Base-by-base conservation (phyloP, 2,329 filamentous ascomycete species). In the Berkeleyomyces basicola region DNA sequence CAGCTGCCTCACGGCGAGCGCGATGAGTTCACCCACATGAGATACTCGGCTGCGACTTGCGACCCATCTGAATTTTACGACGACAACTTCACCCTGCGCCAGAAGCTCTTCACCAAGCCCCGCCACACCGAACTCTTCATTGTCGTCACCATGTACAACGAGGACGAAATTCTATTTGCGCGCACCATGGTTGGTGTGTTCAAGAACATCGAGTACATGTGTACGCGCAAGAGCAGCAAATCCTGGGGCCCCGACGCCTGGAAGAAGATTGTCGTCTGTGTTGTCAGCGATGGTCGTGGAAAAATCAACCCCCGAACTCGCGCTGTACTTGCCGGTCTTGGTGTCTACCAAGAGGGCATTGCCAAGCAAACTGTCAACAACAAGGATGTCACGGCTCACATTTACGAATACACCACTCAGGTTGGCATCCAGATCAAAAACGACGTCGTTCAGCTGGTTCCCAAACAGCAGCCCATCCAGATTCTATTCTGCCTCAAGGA, bases 181-280 rank as follows among this genome's bases (percentile, higher is more conserved):
- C 85, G 93, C 49, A 97, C 93, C 3, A 89, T 99, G 89, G 88
- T 86, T 59, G 93, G 93, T 73, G 90, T 99, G 4, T 92, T 97
- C 79, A 97, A 99, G 77, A 99, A 99, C 73, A 89, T 99, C 68
- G 92, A 96, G 73, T 91, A 92, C 78, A 96, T 99, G 88, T 96
- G 93, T 74, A 90, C 88, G 65, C 83, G 92, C 59, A 90, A 86
- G 55, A 90, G 87, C 72, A 96, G 90, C 75, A 95, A 96, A 76
- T 97, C 92, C 0, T 99, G 93, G 93, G 93, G 93, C 67, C 93
- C 95, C 73, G 90, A 96, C 69, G 91, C 92, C 3, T 99, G 93
- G 93, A 97, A 99, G 78, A 99, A 99, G 79, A 97, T 99, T 69
- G 93, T 99, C 7, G 93, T 99, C 9, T 97, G 92, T 72, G 84